A percentile compares a stretch with the other conserved stretches of the same genome.
These are phyloP conservation scores for Aspergillus avenaceus DNA, from an alignment of 495 filamentous ascomycete species.

Conservation along the genomic window DNA sequence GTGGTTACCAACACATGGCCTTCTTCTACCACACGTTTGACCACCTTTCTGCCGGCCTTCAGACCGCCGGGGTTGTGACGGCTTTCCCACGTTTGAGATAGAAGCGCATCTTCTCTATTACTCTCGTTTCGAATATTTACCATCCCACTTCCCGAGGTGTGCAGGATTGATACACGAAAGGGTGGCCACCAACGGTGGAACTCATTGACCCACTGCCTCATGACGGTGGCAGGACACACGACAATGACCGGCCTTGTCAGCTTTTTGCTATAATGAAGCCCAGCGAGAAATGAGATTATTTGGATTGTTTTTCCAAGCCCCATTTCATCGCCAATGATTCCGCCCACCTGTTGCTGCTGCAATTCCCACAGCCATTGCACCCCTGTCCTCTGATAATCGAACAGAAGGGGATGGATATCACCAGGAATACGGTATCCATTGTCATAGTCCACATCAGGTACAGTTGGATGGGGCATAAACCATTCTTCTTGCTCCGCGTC, in stretches of 20 bases:
- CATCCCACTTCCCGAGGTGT: conserved; percentile 95
- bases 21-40: conserved; percentile 75
- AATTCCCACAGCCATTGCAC: conserved; percentile 97
- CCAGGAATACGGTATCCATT: conserved; percentile 79
- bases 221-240: conserved; percentile 87
- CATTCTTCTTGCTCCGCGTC: conserved; percentile 59
- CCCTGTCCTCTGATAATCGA: conserved; percentile 92
- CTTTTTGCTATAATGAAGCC: conserved; percentile 83
- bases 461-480: conserved; percentile 77
- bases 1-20: conserved; percentile 94
- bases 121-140: conserved; percentile 69
- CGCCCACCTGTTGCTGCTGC: conserved; percentile 81
- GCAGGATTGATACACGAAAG: conserved; percentile 87
- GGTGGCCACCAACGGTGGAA: conserved; percentile 98
- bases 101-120: conserved; percentile 63
- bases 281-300: conserved; percentile 84
- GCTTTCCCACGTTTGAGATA: conserved; percentile 33
- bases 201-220: conserved; percentile 97
- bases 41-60: conserved; percentile 69
- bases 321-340: conserved; percentile 98
- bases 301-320: conserved; percentile 96
- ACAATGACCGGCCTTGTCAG: conserved; percentile 80
- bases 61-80: conserved; percentile 44
- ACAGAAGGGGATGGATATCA: conserved; percentile 84
- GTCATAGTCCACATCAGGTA: conserved; percentile 65